A percentile compares a stretch with the other conserved stretches of the same genome.
These are phyloP conservation scores for Penicillium thymicola DNA, from an alignment of 2,329 filamentous ascomycete species.

Conservation along the genomic window DNA sequence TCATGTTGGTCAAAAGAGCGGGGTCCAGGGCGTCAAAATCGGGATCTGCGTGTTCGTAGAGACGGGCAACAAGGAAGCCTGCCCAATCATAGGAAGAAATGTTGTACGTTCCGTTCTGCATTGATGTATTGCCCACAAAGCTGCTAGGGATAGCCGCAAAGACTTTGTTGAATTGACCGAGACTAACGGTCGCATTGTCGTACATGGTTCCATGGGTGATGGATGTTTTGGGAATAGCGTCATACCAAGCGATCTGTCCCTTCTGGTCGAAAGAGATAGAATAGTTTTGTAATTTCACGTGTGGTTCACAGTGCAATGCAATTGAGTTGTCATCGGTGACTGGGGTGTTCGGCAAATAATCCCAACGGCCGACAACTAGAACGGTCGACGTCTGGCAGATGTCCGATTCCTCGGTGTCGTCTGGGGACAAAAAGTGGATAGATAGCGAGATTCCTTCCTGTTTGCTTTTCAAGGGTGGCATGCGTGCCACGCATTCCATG, in stretches of 20 bases:
- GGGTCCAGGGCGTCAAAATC: conserved; percentile 26
- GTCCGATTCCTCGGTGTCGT: conserved; percentile 19
- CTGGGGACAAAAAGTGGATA: conserved; percentile 34
- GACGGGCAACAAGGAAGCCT: conserved; percentile 32
- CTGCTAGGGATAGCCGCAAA: conserved; percentile 36
- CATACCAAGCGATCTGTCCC: conserved; percentile 26
- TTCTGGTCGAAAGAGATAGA: conserved; percentile 28
- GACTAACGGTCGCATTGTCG: conserved; percentile 33
- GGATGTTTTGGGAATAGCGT: conserved; percentile 15
- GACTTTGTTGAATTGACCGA: conserved; percentile 37
- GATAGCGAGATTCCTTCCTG: conserved; percentile 28
- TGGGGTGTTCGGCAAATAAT: conserved; percentile 26
- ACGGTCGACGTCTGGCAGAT: conserved; percentile 34
- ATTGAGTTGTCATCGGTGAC: conserved; percentile 30
- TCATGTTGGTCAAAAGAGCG: conserved; percentile 21
- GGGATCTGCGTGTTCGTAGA: conserved; percentile 29
- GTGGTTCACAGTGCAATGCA: conserved; percentile 33
- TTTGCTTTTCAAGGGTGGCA: conserved; percentile 23
- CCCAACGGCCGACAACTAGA: conserved; percentile 33
- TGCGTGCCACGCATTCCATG: conserved; percentile 26
- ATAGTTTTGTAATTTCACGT: conserved; percentile 23
- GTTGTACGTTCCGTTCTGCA: conserved; percentile 25
- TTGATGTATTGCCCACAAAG: conserved; percentile 27
- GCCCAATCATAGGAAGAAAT: conserved; percentile 37
- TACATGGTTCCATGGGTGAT: conserved; percentile 29